A percentile compares a stretch with the other conserved stretches of the same genome.
Conservation (phyloP, 208 protist species). For the Lotmaria passim region DNA sequence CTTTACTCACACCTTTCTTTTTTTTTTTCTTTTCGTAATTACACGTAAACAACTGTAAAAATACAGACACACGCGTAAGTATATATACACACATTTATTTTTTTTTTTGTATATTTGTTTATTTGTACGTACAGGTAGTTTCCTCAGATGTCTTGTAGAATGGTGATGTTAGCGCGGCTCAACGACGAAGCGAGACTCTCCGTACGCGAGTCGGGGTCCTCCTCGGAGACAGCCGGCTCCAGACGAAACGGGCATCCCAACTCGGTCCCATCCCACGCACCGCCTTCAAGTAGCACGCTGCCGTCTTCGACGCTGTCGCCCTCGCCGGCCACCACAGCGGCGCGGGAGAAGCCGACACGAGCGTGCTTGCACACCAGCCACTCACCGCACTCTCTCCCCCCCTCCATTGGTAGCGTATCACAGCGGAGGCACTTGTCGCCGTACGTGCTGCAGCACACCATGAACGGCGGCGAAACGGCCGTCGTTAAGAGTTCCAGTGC, state of each 20-base stretch:
- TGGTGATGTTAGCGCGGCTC: neutral
- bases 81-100: no score
- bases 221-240: neutral
- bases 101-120: slow-evolving; percentile 9
- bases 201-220: neutral
- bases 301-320: neutral
- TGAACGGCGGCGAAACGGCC: neutral
- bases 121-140: neutral
- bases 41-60: no score
- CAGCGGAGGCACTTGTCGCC: neutral
- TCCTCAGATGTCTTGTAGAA: slow-evolving; percentile 9
- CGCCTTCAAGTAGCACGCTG: neutral
- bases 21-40: slow-evolving; percentile 3
- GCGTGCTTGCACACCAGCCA: neutral
- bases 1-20: slow-evolving; percentile 5
- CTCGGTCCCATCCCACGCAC: neutral
- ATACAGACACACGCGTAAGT: no score
- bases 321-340: slow-evolving; percentile 1
- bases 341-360: neutral
- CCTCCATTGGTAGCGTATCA: neutral
- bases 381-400: slow-evolving; percentile 1
- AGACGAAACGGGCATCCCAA: neutral
- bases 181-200: neutral
- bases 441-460: neutral
- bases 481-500: neutral